Percentiles rank a stretch among this genome's conserved stretches.
Evolutionary conservation across 2,329 filamentous ascomycete genomes (phyloP).

Genomic region (Lachnellula willkommii): DNA sequence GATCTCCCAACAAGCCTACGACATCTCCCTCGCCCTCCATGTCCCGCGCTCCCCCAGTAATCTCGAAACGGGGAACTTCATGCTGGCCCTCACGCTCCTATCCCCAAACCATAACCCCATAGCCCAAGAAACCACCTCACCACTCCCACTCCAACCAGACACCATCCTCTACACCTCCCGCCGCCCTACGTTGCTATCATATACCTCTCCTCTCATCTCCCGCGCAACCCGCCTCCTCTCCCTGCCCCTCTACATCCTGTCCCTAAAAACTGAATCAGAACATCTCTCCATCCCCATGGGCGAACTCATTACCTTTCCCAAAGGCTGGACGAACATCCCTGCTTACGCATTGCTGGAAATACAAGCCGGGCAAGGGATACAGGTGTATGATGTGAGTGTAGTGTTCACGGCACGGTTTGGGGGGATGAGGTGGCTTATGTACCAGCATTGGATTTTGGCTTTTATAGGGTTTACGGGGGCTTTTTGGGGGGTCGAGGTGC

Average conservation of each 20-base stretch:
- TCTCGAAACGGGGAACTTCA: conserved; percentile 80
- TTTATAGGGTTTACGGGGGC: conserved; percentile 62
- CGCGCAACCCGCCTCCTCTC: conserved; percentile 58
- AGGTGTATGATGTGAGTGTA: conserved; percentile 68
- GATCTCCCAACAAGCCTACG: conserved; percentile 73
- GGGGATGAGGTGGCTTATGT: conserved; percentile 81
- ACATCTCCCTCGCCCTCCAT: conserved; percentile 68
- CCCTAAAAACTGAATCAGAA: conserved; percentile 58
- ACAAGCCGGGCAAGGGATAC: conserved; percentile 52
- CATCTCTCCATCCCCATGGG: conserved; percentile 60
- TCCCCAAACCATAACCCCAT: conserved; percentile 35
- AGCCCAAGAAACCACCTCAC: conserved; percentile 16
- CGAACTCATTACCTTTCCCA: not conserved
- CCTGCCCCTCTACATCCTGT: conserved; percentile 65
- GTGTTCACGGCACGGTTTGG: conserved; percentile 68
- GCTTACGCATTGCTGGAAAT: conserved; percentile 43
- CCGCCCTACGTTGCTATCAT: conserved; percentile 72
- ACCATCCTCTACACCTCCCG: conserved; percentile 57
- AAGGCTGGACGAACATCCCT: conserved; percentile 37
- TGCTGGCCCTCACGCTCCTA: conserved; percentile 74
- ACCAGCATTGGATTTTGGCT: conserved; percentile 67
- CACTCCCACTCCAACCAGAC: conserved; percentile 13
- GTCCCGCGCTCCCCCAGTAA: conserved; percentile 77
- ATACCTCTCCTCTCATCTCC: conserved; percentile 65
- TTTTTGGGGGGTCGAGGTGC: conserved; percentile 75